Evolutionary conservation across 2,329 filamentous ascomycete genomes (phyloP), one percentile per base, ranked within the genome.

Genomic region (Taxawa tesnikishii): DNA sequence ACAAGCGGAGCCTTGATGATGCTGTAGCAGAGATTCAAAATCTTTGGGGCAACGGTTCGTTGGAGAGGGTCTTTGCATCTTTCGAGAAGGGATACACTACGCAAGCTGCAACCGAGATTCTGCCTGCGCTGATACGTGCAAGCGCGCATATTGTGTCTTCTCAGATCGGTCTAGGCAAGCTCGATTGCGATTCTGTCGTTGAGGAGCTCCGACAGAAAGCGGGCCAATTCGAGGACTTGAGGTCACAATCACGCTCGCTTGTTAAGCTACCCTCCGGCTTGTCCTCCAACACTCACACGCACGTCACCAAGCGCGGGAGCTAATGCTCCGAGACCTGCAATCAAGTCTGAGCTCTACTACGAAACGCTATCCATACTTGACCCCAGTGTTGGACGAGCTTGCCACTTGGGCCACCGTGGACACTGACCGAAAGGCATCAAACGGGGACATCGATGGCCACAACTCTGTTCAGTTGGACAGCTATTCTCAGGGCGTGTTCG

Each of bases 111-210:
- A 26, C 58, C 3, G 44, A 44, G 2, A 92, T 83, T 82, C 54
- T 87, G n/a, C 59, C 70, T 11, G 70, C 76, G 21, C 70, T 87
- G n/a, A 52, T 88, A 12, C 62, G 62, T 24, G 68, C 82, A 33
- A 75, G 70, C 4, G 54, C 65, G 7, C 67, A 72, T 19, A 58
- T 90, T 15, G 53, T 85, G 4, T 61, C 67, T 23, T 66, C 80
- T 5, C 83, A 92, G 49, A 67, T 64, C 3, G 77, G 73, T 38
- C 67, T 87, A 27, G 75, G 76, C 0, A 60, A 59, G 36, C 51
- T 54, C 2, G 31, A 34, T 14, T 36, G 36, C 14, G 15, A 13
- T 4, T 26, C 24, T 39, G 16, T 33, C 8, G 11, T 37, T 14
- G 28, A 38, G n/a, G 15, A 8, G 6, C 17, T 40, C 11, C 8